Percentiles rank a stretch among this genome's conserved stretches.
phyloP scores from a whole-genome alignment of 306 rosid species.

The Morella rubra region DNA sequence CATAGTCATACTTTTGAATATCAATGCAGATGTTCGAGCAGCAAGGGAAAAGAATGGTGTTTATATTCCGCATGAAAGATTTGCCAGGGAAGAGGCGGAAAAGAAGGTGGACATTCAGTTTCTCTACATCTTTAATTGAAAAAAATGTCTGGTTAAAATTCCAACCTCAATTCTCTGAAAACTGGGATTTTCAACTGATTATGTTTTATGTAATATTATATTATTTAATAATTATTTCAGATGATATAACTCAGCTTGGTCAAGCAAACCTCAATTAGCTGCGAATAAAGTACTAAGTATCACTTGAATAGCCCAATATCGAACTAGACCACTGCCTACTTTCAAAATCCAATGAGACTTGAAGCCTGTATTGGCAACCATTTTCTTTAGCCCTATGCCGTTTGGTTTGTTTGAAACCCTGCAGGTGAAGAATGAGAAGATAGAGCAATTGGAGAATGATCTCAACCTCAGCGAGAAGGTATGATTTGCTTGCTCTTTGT shows the following conservation, averaged over 20 bases:
- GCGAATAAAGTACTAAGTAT: background rate
- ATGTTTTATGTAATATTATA: background rate
- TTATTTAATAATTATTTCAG: background rate
- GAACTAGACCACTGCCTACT: background rate
- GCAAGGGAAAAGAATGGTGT: slow-evolving; percentile 98
- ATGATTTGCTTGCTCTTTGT: slow-evolving; percentile 16
- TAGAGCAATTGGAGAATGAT: slow-evolving; percentile 82
- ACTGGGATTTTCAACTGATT: background rate
- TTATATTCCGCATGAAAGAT: slow-evolving; percentile 86
- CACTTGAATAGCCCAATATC: background rate
- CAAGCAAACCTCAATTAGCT: background rate
- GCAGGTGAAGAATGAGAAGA: slow-evolving; percentile 78
- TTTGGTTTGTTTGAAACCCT: slow-evolving; percentile 21
- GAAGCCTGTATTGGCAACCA: slow-evolving; percentile 5
- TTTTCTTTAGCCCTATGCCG: slow-evolving; percentile 17
- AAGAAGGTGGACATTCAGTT: slow-evolving; percentile 59
- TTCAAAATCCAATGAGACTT: slow-evolving; percentile 10
- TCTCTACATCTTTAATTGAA: background rate
- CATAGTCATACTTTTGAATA: slow-evolving; percentile 14
- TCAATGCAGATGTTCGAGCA: slow-evolving; percentile 73
- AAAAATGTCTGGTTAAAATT: background rate
- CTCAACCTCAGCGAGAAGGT: slow-evolving; percentile 67
- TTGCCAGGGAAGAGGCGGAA: slow-evolving; percentile 84
- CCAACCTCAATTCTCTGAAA: background rate
- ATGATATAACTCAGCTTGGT: background rate